Conservation (phyloP, 108 stramenopile species). For the Fragilaria crotonensis region DNA sequence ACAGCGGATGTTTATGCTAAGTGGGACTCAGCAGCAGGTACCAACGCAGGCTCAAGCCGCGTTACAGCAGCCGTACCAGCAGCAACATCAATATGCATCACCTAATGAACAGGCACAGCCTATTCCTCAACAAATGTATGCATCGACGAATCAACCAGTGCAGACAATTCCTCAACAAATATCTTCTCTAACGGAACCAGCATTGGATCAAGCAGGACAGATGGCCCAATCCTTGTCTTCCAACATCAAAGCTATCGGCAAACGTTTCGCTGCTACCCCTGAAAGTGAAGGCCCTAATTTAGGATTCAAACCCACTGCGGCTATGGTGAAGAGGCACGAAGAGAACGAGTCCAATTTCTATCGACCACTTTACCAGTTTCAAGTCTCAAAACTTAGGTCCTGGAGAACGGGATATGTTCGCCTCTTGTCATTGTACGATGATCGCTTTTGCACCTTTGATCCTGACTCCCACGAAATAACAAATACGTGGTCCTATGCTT, state of each 20-base stretch:
- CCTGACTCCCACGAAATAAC: slow-evolving; percentile 43
- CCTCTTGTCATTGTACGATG: slow-evolving; percentile 34
- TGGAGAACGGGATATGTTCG: slow-evolving; percentile 66
- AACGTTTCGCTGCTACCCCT: neutral
- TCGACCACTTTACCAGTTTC: slow-evolving; percentile 27
- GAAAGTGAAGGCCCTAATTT: slow-evolving; percentile 30
- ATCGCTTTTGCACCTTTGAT: slow-evolving; percentile 43
- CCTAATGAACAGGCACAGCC: no score
- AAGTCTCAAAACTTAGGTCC: slow-evolving; percentile 44
- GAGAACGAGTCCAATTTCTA: slow-evolving; percentile 1
- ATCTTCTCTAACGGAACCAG: no score
- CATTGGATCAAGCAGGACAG: no score
- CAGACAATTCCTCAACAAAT: no score
- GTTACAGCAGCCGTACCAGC: no score
- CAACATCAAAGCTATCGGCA: neutral
- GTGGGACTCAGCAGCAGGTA: no score
- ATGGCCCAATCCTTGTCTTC: neutral
- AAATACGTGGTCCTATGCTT: slow-evolving; percentile 44
- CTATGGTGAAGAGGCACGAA: slow-evolving; percentile 39
- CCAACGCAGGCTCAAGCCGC: no score
- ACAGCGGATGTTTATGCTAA: no score
- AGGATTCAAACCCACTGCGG: slow-evolving; percentile 35
- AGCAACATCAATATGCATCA: no score
- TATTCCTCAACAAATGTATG: no score
- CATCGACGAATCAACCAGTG: no score